A percentile compares a stretch with the other conserved stretches of the same genome.
These are phyloP conservation scores for Zymoseptoria crescenta DNA, from an alignment of 2,329 filamentous ascomycete species.

Conservation along the genomic window DNA sequence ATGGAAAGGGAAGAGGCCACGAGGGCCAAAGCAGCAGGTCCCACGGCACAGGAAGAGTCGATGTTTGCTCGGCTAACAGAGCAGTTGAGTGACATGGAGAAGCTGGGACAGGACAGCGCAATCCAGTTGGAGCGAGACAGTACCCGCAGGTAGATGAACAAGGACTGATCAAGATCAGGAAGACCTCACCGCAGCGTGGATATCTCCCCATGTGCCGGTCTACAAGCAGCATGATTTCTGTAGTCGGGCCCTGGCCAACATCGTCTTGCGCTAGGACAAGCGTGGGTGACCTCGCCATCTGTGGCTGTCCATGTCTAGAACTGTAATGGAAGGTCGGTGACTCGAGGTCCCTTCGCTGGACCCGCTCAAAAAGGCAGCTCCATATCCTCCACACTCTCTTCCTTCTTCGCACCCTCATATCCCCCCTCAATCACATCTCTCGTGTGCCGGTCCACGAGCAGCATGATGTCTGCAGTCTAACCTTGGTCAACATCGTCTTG, in stretches of 20 bases:
- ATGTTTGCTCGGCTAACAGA: neutral
- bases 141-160: too few relatives aligned
- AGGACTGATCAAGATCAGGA: too few relatives aligned
- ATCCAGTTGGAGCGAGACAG: neutral
- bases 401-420: conserved; percentile 31
- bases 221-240: too few relatives aligned
- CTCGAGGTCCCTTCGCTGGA: neutral
- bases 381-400: conserved; percentile 59
- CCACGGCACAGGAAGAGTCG: neutral
- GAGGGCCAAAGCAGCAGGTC: neutral
- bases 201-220: too few relatives aligned
- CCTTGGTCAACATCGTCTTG: too few relatives aligned
- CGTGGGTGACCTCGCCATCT: too few relatives aligned
- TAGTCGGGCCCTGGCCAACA: too few relatives aligned
- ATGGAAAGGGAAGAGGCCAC: neutral
- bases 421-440: conserved; percentile 41
- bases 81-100: neutral
- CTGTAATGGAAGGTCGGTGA: neutral
- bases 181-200: too few relatives aligned
- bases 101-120: neutral
- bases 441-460: too few relatives aligned
- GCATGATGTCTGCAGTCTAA: too few relatives aligned
- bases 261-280: too few relatives aligned
- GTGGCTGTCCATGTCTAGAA: neutral
- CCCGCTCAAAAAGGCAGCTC: conserved; percentile 54